Percentiles rank a stretch among this genome's conserved stretches.
phyloP scores from a whole-genome alignment of 257 asterid genomes.

The Solanum dulcamara region DNA sequence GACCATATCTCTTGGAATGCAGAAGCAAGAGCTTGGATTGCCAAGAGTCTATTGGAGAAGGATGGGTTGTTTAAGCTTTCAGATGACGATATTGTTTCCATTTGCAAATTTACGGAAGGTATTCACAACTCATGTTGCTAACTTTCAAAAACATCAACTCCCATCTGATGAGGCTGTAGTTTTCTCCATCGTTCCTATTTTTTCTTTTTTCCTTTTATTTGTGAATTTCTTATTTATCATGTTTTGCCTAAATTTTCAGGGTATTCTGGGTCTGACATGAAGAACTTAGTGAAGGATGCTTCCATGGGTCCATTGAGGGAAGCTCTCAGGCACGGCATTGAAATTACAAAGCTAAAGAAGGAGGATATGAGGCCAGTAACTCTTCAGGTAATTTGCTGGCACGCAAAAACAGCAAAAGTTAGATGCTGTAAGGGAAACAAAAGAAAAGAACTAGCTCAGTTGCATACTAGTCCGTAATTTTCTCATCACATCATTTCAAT shows the following conservation, averaged over 20 bases:
- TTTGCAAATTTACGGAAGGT: constrained; percentile 89
- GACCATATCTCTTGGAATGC: constrained; percentile 12
- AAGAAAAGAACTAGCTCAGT: background rate
- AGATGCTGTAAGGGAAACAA: background rate
- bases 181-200: background rate
- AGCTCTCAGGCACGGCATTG: constrained; percentile 68
- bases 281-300: constrained; percentile 97
- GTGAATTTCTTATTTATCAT: background rate
- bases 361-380: constrained; percentile 89
- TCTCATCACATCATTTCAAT: background rate
- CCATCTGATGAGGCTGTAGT: background rate
- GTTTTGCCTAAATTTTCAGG: constrained; percentile 32
- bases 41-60: constrained; percentile 68
- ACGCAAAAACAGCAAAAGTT: background rate
- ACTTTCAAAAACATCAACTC: constrained; percentile 2
- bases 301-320: constrained; percentile 98
- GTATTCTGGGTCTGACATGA: constrained; percentile 99
- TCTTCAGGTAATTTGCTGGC: constrained; percentile 41
- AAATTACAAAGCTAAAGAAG: constrained; percentile 72
- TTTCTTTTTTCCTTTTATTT: background rate
- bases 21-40: constrained; percentile 98
- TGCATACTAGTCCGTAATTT: background rate
- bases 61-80: constrained; percentile 79
- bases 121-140: background rate
- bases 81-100: constrained; percentile 50